These are phyloP conservation scores for Leccinum solheimii DNA, from an alignment of 1,284 basidiomycete genomes.

Conservation along the genomic window DNA sequence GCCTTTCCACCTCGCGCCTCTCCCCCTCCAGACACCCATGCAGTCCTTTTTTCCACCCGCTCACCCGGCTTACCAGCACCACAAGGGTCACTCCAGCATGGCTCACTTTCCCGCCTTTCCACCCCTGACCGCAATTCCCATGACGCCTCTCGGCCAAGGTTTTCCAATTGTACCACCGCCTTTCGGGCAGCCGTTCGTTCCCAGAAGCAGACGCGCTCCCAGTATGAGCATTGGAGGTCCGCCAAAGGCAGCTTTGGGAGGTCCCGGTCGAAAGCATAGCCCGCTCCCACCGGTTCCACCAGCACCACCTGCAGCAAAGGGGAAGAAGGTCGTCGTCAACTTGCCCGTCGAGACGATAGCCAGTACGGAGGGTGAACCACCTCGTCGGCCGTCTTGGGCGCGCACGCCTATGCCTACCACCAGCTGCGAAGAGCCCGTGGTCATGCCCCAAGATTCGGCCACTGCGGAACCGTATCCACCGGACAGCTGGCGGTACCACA, in stretches of 20 bases:
- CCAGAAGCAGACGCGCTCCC: conserved; percentile 57
- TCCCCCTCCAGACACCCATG: conserved; percentile 66
- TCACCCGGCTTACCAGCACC: conserved; percentile 52
- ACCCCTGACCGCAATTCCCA: conserved; percentile 54
- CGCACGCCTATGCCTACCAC: conserved; percentile 53
- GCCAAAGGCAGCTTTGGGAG: conserved; percentile 77
- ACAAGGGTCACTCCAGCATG: conserved; percentile 58
- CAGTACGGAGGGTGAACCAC: conserved; percentile 41
- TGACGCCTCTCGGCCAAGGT: conserved; percentile 59
- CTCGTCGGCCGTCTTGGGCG: conserved; percentile 60
- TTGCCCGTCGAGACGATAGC: conserved; percentile 66
- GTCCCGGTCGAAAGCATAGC: conserved; percentile 71
- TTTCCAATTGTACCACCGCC: conserved; percentile 56
- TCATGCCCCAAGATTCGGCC: conserved; percentile 47
- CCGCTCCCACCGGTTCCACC: conserved; percentile 47
- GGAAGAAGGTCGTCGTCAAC: conserved; percentile 69
- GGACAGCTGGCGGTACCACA: conserved; percentile 52
- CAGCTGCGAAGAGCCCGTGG: conserved; percentile 39
- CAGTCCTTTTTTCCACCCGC: conserved; percentile 58
- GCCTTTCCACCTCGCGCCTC: conserved; percentile 45
- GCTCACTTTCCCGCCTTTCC: conserved; percentile 55
- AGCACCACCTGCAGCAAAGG: conserved; percentile 44
- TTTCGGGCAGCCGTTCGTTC: conserved; percentile 52
- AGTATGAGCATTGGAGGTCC: conserved; percentile 74
- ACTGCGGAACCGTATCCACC: conserved; percentile 62